Base-by-base conservation (phyloP, 768 basidiomycete species). In the Panus rudis region DNA sequence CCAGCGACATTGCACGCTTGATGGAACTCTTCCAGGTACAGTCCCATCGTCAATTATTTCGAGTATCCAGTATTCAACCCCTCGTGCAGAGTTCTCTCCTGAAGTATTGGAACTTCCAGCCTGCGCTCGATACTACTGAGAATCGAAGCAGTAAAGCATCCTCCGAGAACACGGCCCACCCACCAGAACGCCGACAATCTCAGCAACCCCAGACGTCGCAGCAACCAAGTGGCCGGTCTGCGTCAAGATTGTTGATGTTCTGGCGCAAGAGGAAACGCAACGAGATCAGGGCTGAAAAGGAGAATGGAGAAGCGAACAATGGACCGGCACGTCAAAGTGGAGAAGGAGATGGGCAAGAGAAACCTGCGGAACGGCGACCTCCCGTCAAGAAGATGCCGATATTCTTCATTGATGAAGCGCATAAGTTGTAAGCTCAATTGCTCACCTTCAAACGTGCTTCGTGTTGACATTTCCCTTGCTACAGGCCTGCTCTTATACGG, bases 391-490 rank as follows among this genome's bases (percentile, higher is more conserved):
- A 77, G 63, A 76, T 83, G 57, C 85, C 85, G 1, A 84, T 85
- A 11, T 72, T 91, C 45, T 84, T 91, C 57, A 77, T 92, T 47
- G 89, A 92, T 49, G 89, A 92, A 58, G 85, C 87, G 2, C 89
- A 92, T 56, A 86, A 83, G 59, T 63, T 90, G 81, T 87, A 58
- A 26, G 79, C 43, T 12, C 6, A 38, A 16, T 23, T 31, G 7
- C 40, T 20, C 30, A 21, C 10, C 22, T 32, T 5, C 16, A 16
- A 5, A 23, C 27, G 37, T 12, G 21, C 13, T 6, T 23, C 20
- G n/a, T n/a, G 14, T 13, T 32, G 21, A 22, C 16, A 16, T 13
- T 10, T 24, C n/a, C 16, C 10, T 4, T n/a, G 32, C 21, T 20
- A 17, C 54, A 90, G 79, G 37, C 85, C 85, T 0, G 72, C 79